Evolutionary conservation across 140 eudicot genomes (phyloP).

Genomic region (Senecio squalidus): DNA sequence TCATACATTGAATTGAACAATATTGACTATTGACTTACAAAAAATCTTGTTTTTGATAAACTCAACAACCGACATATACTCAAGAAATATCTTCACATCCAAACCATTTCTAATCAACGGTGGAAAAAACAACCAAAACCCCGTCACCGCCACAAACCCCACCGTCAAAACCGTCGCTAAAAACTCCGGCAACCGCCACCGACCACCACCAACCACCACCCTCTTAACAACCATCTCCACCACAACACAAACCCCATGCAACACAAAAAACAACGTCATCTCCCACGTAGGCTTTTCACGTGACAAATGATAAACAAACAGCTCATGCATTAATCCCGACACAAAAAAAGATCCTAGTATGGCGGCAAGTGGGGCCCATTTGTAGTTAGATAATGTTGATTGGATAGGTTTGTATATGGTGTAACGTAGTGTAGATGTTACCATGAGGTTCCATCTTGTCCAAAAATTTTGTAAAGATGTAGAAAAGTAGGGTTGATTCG

Average conservation of each 20-base stretch:
- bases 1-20: too few relatives aligned
- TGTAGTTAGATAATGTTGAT: not conserved
- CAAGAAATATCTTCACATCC: too few relatives aligned
- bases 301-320: conserved; percentile 17
- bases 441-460: conserved; percentile 52
- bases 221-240: conserved; percentile 29
- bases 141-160: conserved; percentile 25
- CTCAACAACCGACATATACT: too few relatives aligned
- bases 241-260: conserved; percentile 30
- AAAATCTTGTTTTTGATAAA: too few relatives aligned
- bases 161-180: conserved; percentile 18
- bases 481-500: conserved; percentile 29
- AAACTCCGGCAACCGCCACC: conserved; percentile 17
- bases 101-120: conserved; percentile 14
- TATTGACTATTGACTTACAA: too few relatives aligned
- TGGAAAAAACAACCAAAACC: conserved; percentile 27
- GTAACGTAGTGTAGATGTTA: conserved; percentile 23
- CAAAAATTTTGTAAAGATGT: conserved; percentile 45
- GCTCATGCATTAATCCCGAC: conserved; percentile 1
- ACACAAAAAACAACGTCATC: conserved; percentile 24
- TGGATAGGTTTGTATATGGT: conserved; percentile 29
- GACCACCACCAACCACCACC: not conserved
- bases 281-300: conserved; percentile 28
- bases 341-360: not conserved
- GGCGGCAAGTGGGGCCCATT: conserved; percentile 28